Conservation (phyloP, 2,329 filamentous ascomycete genomes). For the Penicillium sp. region DNA sequence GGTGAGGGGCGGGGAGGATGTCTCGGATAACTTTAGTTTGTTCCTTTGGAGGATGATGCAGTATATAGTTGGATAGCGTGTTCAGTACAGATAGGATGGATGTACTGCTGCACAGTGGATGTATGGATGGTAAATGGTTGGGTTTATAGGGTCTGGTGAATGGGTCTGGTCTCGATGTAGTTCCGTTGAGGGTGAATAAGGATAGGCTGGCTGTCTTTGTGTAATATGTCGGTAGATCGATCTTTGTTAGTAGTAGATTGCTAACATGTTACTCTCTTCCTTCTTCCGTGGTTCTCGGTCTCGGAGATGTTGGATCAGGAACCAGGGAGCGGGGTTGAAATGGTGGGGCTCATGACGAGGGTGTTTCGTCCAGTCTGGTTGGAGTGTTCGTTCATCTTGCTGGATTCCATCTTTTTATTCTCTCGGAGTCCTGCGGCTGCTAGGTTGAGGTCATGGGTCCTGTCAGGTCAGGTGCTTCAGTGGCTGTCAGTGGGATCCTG, state of each 20-base stretch:
- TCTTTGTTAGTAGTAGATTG: not conserved
- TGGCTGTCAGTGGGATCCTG: not conserved
- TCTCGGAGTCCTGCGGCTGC: not conserved
- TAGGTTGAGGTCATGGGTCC: not conserved
- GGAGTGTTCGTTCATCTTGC: not conserved
- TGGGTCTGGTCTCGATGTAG: not conserved
- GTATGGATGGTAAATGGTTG: not conserved
- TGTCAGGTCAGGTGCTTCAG: not conserved
- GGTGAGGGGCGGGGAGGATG: conserved; percentile 7
- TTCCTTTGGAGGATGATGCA: not conserved
- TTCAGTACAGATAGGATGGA: not conserved
- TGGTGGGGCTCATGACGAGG: conserved; percentile 18
- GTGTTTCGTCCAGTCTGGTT: not conserved
- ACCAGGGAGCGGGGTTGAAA: conserved; percentile 25
- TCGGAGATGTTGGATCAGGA: conserved; percentile 20
- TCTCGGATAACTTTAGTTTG: conserved; percentile 5
- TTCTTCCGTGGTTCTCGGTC: not conserved
- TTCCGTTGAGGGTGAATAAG: not conserved
- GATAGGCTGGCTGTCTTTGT: not conserved
- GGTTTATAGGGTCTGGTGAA: not conserved
- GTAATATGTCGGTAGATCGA: not conserved
- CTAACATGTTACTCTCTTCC: not conserved
- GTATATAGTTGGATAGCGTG: not conserved
- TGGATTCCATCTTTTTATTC: not conserved
- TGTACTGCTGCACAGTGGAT: not conserved